A percentile compares a stretch with the other conserved stretches of the same genome.
These are phyloP conservation scores for Leptodermis oblonga DNA, from an alignment of 257 asterid genomes.

Conservation along the genomic window DNA sequence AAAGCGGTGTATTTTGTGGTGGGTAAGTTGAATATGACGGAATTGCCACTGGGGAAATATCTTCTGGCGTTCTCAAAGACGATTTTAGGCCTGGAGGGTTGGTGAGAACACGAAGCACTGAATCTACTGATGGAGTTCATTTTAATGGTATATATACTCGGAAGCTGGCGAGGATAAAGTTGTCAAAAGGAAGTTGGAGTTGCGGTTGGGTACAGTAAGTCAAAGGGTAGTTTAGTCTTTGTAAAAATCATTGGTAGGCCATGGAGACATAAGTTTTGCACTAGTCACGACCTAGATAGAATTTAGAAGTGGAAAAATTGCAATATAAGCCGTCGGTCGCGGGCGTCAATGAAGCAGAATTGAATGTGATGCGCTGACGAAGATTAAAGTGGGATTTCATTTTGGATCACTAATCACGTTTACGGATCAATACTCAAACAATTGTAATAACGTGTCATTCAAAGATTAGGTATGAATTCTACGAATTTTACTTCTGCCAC, in stretches of 20 bases:
- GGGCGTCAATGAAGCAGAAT: too few species aligned
- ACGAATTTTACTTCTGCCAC: too few species aligned
- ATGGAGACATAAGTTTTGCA: too few species aligned
- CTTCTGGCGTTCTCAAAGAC: slow-evolving; percentile 16
- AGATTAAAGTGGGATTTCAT: too few species aligned
- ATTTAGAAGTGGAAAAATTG: too few species aligned
- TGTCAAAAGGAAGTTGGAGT: neutral
- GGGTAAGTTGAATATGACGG: slow-evolving; percentile 33
- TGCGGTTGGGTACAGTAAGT: neutral
- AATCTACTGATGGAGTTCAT: slow-evolving; percentile 40
- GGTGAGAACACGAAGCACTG: slow-evolving; percentile 12
- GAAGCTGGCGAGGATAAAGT: slow-evolving; percentile 1
- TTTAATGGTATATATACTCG: slow-evolving; percentile 6
- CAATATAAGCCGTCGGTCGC: too few species aligned
- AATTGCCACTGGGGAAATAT: slow-evolving; percentile 22
- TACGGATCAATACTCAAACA: too few species aligned
- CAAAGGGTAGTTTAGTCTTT: slow-evolving; percentile 9
- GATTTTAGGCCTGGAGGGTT: slow-evolving; percentile 22
- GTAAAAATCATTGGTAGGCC: neutral
- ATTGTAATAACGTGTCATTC: too few species aligned
- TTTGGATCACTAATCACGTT: too few species aligned
- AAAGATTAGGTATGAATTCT: too few species aligned
- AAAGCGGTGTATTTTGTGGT: slow-evolving; percentile 23
- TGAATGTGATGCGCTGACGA: too few species aligned
- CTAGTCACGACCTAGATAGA: too few species aligned